Conservation (phyloP, 139 green algal genomes). For the Tetradesmus lagerheimii region DNA sequence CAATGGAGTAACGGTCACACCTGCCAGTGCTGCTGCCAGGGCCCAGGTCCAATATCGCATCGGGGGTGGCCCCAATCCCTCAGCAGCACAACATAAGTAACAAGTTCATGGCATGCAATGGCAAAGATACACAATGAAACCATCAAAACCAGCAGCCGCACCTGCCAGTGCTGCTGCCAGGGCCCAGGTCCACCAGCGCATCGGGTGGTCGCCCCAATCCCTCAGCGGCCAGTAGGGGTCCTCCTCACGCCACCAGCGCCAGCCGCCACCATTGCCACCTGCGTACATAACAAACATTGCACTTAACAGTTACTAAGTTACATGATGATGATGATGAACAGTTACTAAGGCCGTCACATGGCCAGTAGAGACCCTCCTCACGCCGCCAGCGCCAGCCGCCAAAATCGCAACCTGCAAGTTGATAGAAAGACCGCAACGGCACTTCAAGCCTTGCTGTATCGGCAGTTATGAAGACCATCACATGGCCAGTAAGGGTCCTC, state of each 20-base stretch:
- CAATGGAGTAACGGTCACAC: too few species aligned
- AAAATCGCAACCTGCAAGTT: neutral
- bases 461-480: too few species aligned
- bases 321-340: too few species aligned
- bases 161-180: slow-evolving; percentile 57
- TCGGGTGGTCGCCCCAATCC: slow-evolving; percentile 66
- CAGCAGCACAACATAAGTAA: too few species aligned
- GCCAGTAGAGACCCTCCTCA: too few species aligned
- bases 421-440: too few species aligned
- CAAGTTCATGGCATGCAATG: too few species aligned
- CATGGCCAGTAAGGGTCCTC: slow-evolving; percentile 72
- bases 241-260: slow-evolving; percentile 61
- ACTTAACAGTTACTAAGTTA: neutral
- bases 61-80: too few species aligned
- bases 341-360: too few species aligned
- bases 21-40: neutral
- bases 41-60: too few species aligned
- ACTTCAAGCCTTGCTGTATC: too few species aligned
- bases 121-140: neutral
- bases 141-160: neutral
- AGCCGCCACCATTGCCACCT: slow-evolving; percentile 24
- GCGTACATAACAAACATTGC: neutral
- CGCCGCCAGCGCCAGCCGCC: neutral
- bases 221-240: slow-evolving; percentile 68
- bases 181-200: slow-evolving; percentile 67